Conservation (phyloP, 2,329 filamentous ascomycete species). For the Fonsecaea monophora region DNA sequence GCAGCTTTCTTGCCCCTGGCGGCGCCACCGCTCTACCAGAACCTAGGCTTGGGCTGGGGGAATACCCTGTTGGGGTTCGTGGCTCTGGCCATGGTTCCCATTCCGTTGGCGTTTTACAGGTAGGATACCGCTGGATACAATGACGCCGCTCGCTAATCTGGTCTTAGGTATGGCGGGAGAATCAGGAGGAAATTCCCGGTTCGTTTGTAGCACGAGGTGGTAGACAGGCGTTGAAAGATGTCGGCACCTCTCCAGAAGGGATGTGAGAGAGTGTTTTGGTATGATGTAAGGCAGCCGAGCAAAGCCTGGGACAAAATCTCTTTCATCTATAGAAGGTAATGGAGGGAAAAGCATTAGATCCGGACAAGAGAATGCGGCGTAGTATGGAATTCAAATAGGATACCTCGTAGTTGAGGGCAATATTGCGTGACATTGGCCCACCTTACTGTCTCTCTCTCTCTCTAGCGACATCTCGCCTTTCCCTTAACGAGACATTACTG, state of each 20-base stretch:
- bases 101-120: constrained; percentile 52
- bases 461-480: too few relatives aligned
- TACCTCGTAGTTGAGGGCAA: too few relatives aligned
- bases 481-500: too few relatives aligned
- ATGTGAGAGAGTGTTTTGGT: not conserved
- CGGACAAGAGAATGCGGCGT: too few relatives aligned
- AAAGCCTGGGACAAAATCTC: not conserved
- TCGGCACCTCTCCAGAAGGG: not conserved
- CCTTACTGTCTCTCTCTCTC: too few relatives aligned
- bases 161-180: not conserved
- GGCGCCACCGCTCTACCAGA: constrained; percentile 58
- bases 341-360: too few relatives aligned
- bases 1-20: constrained; percentile 67
- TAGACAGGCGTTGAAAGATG: not conserved
- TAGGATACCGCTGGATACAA: constrained; percentile 30
- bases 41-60: constrained; percentile 58
- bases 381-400: too few relatives aligned
- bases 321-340: not conserved
- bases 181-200: not conserved
- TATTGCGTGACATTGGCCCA: too few relatives aligned
- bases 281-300: not conserved
- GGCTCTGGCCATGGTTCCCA: constrained; percentile 57
- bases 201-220: not conserved
- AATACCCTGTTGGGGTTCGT: constrained; percentile 63
- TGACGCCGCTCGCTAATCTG: not conserved